Evolutionary conservation across 805 yeast species (phyloP).

Genomic region (Lipomyces lipofer): DNA sequence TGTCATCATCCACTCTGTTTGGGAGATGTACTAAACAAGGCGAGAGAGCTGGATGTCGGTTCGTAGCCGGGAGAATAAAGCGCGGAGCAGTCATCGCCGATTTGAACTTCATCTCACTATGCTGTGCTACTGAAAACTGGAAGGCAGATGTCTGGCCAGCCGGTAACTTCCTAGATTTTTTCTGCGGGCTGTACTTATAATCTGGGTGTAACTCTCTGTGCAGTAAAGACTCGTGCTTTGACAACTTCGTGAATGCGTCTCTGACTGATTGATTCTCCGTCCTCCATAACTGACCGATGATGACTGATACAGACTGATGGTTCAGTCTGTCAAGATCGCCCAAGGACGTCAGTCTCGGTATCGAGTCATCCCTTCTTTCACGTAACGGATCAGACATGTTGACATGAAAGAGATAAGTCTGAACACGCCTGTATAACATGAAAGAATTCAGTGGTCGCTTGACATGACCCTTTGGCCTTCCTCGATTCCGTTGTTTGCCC

Average conservation of each 20-base stretch:
- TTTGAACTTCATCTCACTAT: background rate
- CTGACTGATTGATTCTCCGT: constrained; percentile 44
- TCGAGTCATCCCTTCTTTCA: background rate
- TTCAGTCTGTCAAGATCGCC: constrained; percentile 39
- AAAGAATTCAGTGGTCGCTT: constrained; percentile 52
- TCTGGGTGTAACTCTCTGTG: constrained; percentile 47
- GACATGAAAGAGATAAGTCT: constrained; percentile 40
- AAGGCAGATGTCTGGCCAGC: background rate
- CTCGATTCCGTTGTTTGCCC: constrained; percentile 1
- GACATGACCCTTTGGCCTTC: constrained; percentile 29
- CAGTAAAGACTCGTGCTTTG: constrained; percentile 45
- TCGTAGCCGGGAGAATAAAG: background rate
- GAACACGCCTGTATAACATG: constrained; percentile 49
- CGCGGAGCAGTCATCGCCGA: background rate
- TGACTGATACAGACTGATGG: constrained; percentile 46
- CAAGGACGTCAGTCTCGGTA: background rate
- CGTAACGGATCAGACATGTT: constrained; percentile 10
- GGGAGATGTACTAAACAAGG: too few relatives aligned
- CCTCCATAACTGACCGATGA: constrained; percentile 50
- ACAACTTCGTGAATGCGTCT: constrained; percentile 42
- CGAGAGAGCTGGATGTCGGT: too few relatives aligned
- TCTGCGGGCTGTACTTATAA: constrained; percentile 48
- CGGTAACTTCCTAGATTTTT: constrained; percentile 31
- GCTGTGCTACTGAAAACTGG: background rate
- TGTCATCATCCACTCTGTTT: too few relatives aligned